Conservation (phyloP, 2,329 filamentous ascomycete genomes). For the Fulvia fulva region DNA sequence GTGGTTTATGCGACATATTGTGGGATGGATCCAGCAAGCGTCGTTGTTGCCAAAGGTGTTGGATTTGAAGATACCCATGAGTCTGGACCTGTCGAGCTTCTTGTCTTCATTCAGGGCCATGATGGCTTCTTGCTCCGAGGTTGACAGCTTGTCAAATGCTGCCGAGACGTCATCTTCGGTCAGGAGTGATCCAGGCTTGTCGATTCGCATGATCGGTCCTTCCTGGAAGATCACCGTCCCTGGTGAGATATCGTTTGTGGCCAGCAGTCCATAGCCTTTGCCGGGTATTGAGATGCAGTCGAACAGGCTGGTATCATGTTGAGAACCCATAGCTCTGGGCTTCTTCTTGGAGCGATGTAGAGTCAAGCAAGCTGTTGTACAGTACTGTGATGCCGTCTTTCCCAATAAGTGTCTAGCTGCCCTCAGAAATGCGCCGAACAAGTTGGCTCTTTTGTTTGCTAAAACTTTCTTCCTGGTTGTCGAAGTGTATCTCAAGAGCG, state of each 20-base stretch:
- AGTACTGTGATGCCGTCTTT: too few species aligned
- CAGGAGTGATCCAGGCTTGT: constrained; percentile 1
- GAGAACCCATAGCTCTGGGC: not conserved
- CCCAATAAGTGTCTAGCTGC: too few species aligned
- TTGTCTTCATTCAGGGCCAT: constrained; percentile 2
- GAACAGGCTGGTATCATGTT: not conserved
- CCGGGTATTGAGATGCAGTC: not conserved
- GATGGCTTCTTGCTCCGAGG: constrained; percentile 1
- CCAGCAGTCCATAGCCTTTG: constrained; percentile 11
- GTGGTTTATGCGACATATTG: constrained; percentile 11
- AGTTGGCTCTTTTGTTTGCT: too few species aligned
- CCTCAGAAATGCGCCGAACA: too few species aligned
- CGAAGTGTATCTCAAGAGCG: too few species aligned
- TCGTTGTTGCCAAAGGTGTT: constrained; percentile 11
- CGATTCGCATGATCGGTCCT: constrained; percentile 6
- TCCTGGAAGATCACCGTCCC: constrained; percentile 11
- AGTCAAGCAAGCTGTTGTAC: too few species aligned
- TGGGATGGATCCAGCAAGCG: constrained; percentile 11
- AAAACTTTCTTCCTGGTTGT: too few species aligned
- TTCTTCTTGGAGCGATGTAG: not conserved
- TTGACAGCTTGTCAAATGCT: constrained; percentile 3
- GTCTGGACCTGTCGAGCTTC: not conserved
- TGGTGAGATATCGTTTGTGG: constrained; percentile 2
- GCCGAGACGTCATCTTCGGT: constrained; percentile 2
- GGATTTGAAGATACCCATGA: constrained; percentile 11